Percentiles rank a stretch among this genome's conserved stretches.
Conservation (phyloP, 257 asterid species). For the Ligustrum vulgare region DNA sequence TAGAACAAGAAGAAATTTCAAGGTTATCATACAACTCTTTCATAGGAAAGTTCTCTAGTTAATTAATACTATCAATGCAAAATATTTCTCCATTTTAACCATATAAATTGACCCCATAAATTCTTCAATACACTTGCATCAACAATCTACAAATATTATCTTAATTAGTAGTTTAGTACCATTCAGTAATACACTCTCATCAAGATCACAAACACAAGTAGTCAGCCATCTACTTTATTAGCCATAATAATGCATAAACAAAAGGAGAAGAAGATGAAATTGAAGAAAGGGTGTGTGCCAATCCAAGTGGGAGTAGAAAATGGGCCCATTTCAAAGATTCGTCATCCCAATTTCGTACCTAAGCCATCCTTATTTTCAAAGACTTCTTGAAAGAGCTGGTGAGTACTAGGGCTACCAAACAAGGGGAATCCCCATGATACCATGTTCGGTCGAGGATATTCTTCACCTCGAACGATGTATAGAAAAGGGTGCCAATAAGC, state of each 20-base stretch:
- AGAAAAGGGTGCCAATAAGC: slow-evolving; percentile 17
- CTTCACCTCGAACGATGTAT: slow-evolving; percentile 25
- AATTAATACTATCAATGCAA: too few species aligned
- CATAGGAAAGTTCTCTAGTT: too few species aligned
- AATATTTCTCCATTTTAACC: too few species aligned
- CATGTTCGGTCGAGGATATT: slow-evolving; percentile 37
- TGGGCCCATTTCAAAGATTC: slow-evolving; percentile 13
- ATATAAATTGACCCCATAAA: too few species aligned
- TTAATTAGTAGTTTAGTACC: too few species aligned
- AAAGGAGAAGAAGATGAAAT: background rate
- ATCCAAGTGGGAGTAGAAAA: slow-evolving; percentile 24
- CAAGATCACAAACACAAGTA: background rate
- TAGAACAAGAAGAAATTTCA: too few species aligned
- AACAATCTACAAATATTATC: too few species aligned
- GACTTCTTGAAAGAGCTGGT: slow-evolving; percentile 28
- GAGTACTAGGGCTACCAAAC: slow-evolving; percentile 31
- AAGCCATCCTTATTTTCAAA: slow-evolving; percentile 30
- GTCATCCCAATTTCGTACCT: slow-evolving; percentile 32
- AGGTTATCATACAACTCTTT: too few species aligned
- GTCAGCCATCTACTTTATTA: background rate
- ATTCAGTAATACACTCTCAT: background rate
- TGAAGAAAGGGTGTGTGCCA: background rate
- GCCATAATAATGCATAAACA: background rate
- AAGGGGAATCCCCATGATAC: slow-evolving; percentile 23
- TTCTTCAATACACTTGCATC: too few species aligned